Evolutionary conservation across 768 basidiomycete species (phyloP), one percentile per base, ranked within the genome.

Genomic region (Boletus vinaceobasis): DNA sequence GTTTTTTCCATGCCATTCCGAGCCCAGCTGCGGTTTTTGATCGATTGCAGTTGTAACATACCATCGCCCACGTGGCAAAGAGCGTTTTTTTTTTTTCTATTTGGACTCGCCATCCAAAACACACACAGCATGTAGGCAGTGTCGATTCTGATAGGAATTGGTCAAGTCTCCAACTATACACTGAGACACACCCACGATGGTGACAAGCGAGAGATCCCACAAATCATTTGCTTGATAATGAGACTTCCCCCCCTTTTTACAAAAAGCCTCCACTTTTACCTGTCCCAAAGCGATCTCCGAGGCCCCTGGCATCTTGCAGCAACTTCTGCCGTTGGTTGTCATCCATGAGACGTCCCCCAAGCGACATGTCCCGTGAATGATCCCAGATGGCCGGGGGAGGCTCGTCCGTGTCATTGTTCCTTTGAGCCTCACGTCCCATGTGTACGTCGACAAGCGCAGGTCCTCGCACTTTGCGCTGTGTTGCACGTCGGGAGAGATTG

Each of bases 291-390:
- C 93, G 76, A 64, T 92, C 90, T 32, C 88, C 85, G 15, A 98
- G 75, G 7, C 86, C 84, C 57, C 82, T 84, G 11, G 93, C 87
- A 59, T 98, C 94, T 53, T 78, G 81, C 64, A 98, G 77, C 69
- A 92, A 77, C 65, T 84, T 85, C 51, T 81, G 78, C 57, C 96
- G 79, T 66, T 90, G 86, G 43, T 77, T 79, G 56, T 97, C 95
- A 64, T 92, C 93, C 90, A 99, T 89, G 31, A 97, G 75, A 47
- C 90, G 76, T 14, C 96, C 95, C 2, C 86, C 86, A 4, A 96
- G 63, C 3, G 80, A 81, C 94, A 99, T 97, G 70, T 96, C 93
- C 29, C 93, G 78, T 35, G 84, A 76, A 64, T 91, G 93, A 62
- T 99, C 96, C 96, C 96, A 98, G 27, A 98, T 91, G 0, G 66